Conservation (phyloP, 805 yeast genomes). For the Nakazawaea wickerhamii region DNA sequence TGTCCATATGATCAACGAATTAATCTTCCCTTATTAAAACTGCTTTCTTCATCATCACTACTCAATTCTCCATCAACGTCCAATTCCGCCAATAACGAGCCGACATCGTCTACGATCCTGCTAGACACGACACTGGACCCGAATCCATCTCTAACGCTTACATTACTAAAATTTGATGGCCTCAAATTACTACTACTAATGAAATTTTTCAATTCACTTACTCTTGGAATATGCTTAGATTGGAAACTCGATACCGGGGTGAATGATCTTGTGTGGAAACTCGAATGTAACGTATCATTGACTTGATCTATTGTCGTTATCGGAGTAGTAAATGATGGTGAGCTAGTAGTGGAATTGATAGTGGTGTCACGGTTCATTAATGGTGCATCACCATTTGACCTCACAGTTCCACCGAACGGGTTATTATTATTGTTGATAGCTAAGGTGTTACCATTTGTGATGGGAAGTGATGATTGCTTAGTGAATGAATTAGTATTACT, state of each 20-base stretch:
- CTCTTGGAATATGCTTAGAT: conserved; percentile 21
- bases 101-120: conserved; percentile 13
- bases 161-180: background rate
- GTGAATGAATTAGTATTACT: conserved; percentile 1
- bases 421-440: background rate
- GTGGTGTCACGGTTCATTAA: background rate
- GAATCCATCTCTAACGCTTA: conserved; percentile 1
- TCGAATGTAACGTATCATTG: background rate
- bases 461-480: conserved; percentile 3
- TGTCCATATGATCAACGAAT: background rate
- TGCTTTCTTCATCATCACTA: conserved; percentile 12
- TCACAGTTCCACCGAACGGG: background rate
- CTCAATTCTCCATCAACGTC: conserved; percentile 13
- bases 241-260: conserved; percentile 8
- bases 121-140: conserved; percentile 12
- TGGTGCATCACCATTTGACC: background rate
- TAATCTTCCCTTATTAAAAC: conserved; percentile 8
- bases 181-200: conserved; percentile 11
- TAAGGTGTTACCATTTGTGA: background rate
- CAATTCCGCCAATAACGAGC: conserved; percentile 14
- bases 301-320: background rate
- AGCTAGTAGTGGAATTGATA: background rate
- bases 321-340: conserved; percentile 7
- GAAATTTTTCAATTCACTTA: conserved; percentile 27
- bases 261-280: conserved; percentile 5